Conservation (phyloP, 176 grass and related monocot genomes). For the Phyllostachys edulis region DNA sequence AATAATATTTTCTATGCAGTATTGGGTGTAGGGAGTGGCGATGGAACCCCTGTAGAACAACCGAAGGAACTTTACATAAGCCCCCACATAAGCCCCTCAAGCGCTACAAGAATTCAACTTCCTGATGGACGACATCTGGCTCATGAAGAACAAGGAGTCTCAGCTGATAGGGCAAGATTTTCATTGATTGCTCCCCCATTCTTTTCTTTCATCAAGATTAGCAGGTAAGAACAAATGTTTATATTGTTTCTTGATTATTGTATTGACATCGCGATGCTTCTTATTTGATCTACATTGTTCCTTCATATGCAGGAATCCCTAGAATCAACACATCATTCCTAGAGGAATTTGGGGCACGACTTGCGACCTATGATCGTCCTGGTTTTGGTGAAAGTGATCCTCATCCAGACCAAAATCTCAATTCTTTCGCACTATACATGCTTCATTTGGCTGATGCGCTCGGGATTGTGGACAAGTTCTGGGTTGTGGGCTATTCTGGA, state of each 20-base stretch:
- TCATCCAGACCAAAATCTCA: slow-evolving; percentile 71
- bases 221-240: slow-evolving; percentile 53
- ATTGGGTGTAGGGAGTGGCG: slow-evolving; percentile 49
- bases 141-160: slow-evolving; percentile 77
- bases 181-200: slow-evolving; percentile 80
- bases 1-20: slow-evolving; percentile 54
- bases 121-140: slow-evolving; percentile 83
- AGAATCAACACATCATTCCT: slow-evolving; percentile 66
- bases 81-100: no score
- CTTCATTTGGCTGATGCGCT: slow-evolving; percentile 83
- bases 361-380: slow-evolving; percentile 90
- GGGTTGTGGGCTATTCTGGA: slow-evolving; percentile 90
- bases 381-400: slow-evolving; percentile 99
- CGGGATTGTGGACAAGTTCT: slow-evolving; percentile 62
- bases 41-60: slow-evolving; percentile 46
- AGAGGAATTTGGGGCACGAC: slow-evolving; percentile 83
- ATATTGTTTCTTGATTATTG: not conserved
- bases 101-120: slow-evolving; percentile 73
- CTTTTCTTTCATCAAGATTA: slow-evolving; percentile 90
- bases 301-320: slow-evolving; percentile 69
- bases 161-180: slow-evolving; percentile 73
- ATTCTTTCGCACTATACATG: slow-evolving; percentile 91
- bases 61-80: slow-evolving; percentile 80
- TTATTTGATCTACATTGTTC: slow-evolving; percentile 28
- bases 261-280: slow-evolving; percentile 2